These are phyloP conservation scores for Coemansia sp. DNA, from an alignment of 192 early-diverging fungal species.

Conservation along the genomic window DNA sequence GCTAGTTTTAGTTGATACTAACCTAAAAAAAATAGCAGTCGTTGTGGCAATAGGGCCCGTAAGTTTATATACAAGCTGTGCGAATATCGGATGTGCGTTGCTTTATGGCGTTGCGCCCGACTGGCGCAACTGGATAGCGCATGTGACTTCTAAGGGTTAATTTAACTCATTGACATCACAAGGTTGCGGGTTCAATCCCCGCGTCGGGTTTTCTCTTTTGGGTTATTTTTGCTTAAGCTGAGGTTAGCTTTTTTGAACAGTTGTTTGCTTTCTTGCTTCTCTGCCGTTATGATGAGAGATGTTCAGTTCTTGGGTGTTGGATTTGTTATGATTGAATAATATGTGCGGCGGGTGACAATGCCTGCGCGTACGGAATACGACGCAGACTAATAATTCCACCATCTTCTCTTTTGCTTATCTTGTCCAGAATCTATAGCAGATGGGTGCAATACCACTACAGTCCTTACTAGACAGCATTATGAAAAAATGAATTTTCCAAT, in stretches of 20 bases:
- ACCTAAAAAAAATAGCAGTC: too few relatives aligned
- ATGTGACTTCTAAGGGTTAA: not conserved
- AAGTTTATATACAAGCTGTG: too few relatives aligned
- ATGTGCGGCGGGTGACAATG: conserved; percentile 20
- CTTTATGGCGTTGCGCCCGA: not conserved
- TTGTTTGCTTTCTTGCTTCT: too few relatives aligned
- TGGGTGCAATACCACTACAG: conserved; percentile 3
- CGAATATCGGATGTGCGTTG: too few relatives aligned
- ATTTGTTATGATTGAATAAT: too few relatives aligned
- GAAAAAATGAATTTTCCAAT: not conserved
- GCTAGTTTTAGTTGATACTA: too few relatives aligned
- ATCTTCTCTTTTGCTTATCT: conserved; percentile 7
- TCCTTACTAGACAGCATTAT: conserved; percentile 20
- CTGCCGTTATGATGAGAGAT: too few relatives aligned
- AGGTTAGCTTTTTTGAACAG: too few relatives aligned
- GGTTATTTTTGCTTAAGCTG: too few relatives aligned
- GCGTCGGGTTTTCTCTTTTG: not conserved
- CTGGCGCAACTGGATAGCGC: conserved; percentile 1
- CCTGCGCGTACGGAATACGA: not conserved
- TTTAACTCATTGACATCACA: not conserved
- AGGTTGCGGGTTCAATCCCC: conserved; percentile 3
- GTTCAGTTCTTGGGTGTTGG: too few relatives aligned
- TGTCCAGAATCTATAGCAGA: conserved; percentile 21
- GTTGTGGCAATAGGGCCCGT: too few relatives aligned
- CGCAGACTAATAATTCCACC: conserved; percentile 15